Evolutionary conservation across 768 basidiomycete genomes (phyloP).

Genomic region (Podaxis sp.): DNA sequence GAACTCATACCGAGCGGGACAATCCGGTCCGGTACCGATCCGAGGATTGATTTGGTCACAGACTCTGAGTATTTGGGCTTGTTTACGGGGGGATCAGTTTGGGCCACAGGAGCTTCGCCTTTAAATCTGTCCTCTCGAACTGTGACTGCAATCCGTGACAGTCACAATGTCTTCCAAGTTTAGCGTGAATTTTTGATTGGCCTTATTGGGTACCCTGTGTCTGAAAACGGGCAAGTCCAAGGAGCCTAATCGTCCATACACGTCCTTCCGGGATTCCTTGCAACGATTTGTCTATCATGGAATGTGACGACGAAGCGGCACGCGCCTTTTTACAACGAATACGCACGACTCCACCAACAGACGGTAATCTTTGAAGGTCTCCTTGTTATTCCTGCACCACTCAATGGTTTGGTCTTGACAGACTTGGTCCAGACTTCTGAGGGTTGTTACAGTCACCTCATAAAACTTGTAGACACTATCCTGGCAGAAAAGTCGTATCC

Average conservation of each 20-base stretch:
- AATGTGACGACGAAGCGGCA: not conserved
- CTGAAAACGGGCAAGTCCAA: conserved; percentile 14
- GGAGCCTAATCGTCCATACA: not conserved
- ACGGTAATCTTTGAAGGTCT: conserved; percentile 4
- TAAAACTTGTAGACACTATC: not conserved
- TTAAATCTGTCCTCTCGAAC: conserved; percentile 60
- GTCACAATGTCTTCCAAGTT: conserved; percentile 32
- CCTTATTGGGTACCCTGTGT: conserved; percentile 16
- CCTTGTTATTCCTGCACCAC: not conserved
- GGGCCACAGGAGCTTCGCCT: conserved; percentile 45
- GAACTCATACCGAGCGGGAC: conserved; percentile 72
- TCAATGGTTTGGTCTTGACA: conserved; percentile 4
- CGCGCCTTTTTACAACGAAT: conserved; percentile 2
- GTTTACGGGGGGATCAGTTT: conserved; percentile 57
- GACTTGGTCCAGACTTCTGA: conserved; percentile 5
- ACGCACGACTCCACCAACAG: not conserved
- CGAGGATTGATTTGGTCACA: conserved; percentile 24
- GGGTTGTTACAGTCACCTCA: not conserved
- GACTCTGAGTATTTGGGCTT: conserved; percentile 40
- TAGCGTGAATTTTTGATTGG: conserved; percentile 19
- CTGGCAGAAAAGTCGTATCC: not conserved
- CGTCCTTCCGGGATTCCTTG: not conserved
- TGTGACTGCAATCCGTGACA: conserved; percentile 41
- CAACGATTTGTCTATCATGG: not conserved
- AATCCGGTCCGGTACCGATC: conserved; percentile 50